Evolutionary conservation across 352 stramenopile species (phyloP).

Genomic region (Pythium oligandrum): DNA sequence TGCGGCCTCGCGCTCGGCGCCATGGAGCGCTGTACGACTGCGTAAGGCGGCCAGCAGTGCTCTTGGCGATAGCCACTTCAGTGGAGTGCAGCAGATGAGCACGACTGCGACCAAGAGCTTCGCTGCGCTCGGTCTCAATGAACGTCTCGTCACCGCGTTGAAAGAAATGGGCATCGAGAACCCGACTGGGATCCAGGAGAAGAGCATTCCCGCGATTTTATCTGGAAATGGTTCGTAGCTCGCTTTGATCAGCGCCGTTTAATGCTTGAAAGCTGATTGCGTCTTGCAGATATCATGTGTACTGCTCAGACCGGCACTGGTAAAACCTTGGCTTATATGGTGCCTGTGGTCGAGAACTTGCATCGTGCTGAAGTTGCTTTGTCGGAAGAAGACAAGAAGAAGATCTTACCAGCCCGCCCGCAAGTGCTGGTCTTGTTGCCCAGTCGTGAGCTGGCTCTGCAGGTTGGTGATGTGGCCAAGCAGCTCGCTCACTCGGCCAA

Average conservation of each 20-base stretch:
- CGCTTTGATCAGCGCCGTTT: slow-evolving; percentile 3
- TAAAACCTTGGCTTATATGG: slow-evolving; percentile 32
- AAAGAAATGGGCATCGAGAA: slow-evolving; percentile 17
- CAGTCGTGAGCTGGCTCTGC: slow-evolving; percentile 62
- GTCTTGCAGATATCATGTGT: slow-evolving; percentile 20
- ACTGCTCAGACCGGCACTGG: slow-evolving; percentile 31
- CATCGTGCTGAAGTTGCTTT: slow-evolving; percentile 14
- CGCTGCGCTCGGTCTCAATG: slow-evolving; percentile 16
- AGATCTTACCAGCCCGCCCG: slow-evolving; percentile 28
- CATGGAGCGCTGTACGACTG: too few species aligned
- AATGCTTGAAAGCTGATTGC: slow-evolving; percentile 1
- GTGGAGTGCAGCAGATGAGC: too few species aligned
- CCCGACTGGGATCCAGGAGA: slow-evolving; percentile 24
- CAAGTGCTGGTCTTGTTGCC: slow-evolving; percentile 54
- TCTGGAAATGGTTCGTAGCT: slow-evolving; percentile 11
- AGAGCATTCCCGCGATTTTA: slow-evolving; percentile 24
- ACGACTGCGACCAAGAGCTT: slow-evolving; percentile 6
- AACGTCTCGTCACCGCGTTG: slow-evolving; percentile 16
- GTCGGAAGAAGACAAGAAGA: slow-evolving; percentile 14
- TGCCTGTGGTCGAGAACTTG: slow-evolving; percentile 23
- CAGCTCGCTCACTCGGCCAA: slow-evolving; percentile 59
- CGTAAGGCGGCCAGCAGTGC: too few species aligned
- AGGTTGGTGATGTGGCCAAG: slow-evolving; percentile 66
- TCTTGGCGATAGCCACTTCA: too few species aligned
- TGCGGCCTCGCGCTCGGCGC: too few species aligned